Base-by-base conservation (phyloP, 2,329 filamentous ascomycete species). In the Seiridium unicorne region DNA sequence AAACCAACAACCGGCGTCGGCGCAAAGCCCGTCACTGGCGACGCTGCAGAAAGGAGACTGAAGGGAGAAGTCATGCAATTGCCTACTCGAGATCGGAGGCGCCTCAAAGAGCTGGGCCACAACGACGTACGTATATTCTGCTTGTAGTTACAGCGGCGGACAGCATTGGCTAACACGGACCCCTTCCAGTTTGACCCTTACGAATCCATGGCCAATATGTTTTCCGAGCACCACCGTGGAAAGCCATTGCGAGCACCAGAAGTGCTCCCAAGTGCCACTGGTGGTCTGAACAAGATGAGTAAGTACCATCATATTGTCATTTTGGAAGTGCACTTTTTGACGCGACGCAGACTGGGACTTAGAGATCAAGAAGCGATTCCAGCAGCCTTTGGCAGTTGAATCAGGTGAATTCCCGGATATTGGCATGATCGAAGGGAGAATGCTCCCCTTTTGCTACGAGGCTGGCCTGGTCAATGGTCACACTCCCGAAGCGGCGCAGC, bases 201-300 rank as follows among this genome's bases (percentile, higher is more conserved):
- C 61, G 83, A 87, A 58, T 78, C 76, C 8, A 74, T 87, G 60
- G 75, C 81, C 10, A 81, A 76, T 61, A 73, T 83, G 49, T 85
- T 87, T 64, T 69, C 75, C 10, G 83, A 87, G 26, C 75, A 79
- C 31, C 78, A 81, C 61, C 78, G 80, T 48, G 74, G 71, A n/a
- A 76, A 78, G 60, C 69, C 77, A 9, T 71, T 77, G 3, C 77
- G 78, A 55, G 72, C 76, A 10, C 83, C 88, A 36, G 85, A 91
- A 60, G 83, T 87, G 7, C 87, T 89, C 34, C 82, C 88, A 35
- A 88, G 87, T 69, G 89, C 89, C 32, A 89, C 87, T 35, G 89
- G 89, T 32, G 61, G 61, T 26, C 82, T 94, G 51, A 93, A 91
- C 66, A 92, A 87, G 66, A 89, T 94, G 81, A 96, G 89, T 92